Percentiles rank a stretch among this genome's conserved stretches.
These are phyloP conservation scores for Colletotrichum theobromicola DNA, from an alignment of 2,329 filamentous ascomycete genomes.

Conservation along the genomic window DNA sequence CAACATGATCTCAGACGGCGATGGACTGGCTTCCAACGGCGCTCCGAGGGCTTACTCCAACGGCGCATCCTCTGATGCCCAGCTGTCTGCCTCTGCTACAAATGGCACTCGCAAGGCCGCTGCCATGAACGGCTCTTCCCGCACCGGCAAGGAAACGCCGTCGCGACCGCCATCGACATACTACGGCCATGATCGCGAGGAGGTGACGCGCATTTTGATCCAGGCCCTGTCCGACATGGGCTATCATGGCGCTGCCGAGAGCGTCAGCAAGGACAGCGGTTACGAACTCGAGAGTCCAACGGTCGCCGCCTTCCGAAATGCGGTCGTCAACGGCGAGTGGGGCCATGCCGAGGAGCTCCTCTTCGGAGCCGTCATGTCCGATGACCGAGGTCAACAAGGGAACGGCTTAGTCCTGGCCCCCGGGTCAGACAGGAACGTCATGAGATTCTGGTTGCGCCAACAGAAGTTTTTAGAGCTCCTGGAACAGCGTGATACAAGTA, in stretches of 20 bases:
- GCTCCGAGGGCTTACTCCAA: conserved; percentile 59
- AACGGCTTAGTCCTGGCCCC: conserved; percentile 77
- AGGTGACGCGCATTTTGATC: conserved; percentile 90
- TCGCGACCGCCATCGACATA: conserved; percentile 54
- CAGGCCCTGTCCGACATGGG: conserved; percentile 90
- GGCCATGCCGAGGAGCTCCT: conserved; percentile 82
- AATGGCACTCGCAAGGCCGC: conserved; percentile 48
- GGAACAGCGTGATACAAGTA: conserved; percentile 74
- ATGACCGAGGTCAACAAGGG: conserved; percentile 35
- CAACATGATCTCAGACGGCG: conserved; percentile 69
- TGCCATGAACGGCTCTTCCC: conserved; percentile 25
- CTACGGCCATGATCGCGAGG: conserved; percentile 87
- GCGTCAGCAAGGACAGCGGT: conserved; percentile 81
- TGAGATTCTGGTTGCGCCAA: conserved; percentile 88
- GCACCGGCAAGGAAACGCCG: conserved; percentile 29
- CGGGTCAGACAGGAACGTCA: conserved; percentile 75
- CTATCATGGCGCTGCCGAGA: conserved; percentile 77
- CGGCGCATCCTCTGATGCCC: conserved; percentile 55
- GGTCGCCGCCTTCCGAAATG: conserved; percentile 83
- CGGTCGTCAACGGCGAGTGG: conserved; percentile 85
- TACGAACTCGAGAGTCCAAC: conserved; percentile 85
- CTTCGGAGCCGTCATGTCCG: conserved; percentile 51
- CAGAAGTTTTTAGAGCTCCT: conserved; percentile 95
- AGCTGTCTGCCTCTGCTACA: conserved; percentile 32
- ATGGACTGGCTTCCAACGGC: conserved; percentile 56